These are phyloP conservation scores for Quercus variabilis DNA, from an alignment of 306 rosid genomes.

Conservation along the genomic window DNA sequence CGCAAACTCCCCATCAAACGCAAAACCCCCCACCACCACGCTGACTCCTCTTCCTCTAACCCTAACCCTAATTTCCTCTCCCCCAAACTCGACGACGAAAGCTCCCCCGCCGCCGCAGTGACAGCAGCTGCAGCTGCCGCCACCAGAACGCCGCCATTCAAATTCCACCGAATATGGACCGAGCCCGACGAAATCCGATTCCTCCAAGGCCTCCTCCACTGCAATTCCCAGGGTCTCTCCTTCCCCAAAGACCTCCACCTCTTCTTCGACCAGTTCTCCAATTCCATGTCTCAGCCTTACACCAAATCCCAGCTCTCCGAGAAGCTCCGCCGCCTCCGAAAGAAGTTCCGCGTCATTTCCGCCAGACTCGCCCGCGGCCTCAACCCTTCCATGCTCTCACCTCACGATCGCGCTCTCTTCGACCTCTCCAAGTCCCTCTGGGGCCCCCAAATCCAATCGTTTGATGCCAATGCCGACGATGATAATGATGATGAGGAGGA, in stretches of 20 bases:
- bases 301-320: conserved; percentile 40
- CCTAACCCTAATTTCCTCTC: neutral
- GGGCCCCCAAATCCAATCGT: conserved; percentile 18
- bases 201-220: conserved; percentile 32
- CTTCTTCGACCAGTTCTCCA: conserved; percentile 32
- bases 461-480: neutral
- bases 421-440: conserved; percentile 32
- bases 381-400: conserved; percentile 5
- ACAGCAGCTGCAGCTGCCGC: neutral
- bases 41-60: neutral
- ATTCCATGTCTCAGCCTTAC: conserved; percentile 26
- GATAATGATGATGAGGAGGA: neutral
- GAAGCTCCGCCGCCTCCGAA: conserved; percentile 37
- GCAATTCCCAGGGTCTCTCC: conserved; percentile 6
- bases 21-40: neutral
- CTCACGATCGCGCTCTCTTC: conserved; percentile 24
- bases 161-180: conserved; percentile 39
- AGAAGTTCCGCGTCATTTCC: conserved; percentile 22
- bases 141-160: conserved; percentile 11
- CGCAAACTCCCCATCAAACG: conserved; percentile 39
- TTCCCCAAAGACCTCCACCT: conserved; percentile 30
- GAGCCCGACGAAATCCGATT: conserved; percentile 32
- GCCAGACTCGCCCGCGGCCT: conserved; percentile 20
- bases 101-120: too few species aligned
- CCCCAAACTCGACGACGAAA: neutral